Conservation (phyloP, 1,284 basidiomycete species). For the Volvariella surrecta region DNA sequence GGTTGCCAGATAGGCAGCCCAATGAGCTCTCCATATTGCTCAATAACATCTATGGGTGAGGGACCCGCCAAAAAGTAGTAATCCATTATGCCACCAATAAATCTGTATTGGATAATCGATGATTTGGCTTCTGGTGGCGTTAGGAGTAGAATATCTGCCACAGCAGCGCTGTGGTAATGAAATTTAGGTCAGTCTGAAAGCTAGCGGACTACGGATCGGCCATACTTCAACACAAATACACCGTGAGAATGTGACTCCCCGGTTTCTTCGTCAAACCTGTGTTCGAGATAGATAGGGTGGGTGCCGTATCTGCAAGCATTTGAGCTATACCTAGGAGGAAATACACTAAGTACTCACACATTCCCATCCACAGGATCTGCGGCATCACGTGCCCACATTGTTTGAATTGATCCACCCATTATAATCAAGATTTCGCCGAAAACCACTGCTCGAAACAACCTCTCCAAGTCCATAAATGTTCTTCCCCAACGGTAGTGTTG, state of each 20-base stretch:
- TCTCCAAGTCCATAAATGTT: conserved; percentile 80
- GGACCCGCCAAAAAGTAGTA: conserved; percentile 70
- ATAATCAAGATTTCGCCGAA: conserved; percentile 50
- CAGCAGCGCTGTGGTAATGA: conserved; percentile 35
- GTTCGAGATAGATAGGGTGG: conserved; percentile 63
- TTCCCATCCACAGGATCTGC: conserved; percentile 55
- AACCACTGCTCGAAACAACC: conserved; percentile 57
- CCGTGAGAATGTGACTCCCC: conserved; percentile 53
- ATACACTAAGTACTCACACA: conserved; percentile 30
- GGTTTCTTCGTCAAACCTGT: conserved; percentile 43
- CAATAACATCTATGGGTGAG: conserved; percentile 49
- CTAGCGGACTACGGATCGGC: too few species aligned
- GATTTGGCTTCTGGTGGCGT: conserved; percentile 40
- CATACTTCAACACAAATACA: conserved; percentile 57
- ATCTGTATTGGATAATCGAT: conserved; percentile 56
- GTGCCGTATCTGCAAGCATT: conserved; percentile 49
- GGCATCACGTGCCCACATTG: conserved; percentile 61
- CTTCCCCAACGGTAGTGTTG: conserved; percentile 51
- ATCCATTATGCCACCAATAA: conserved; percentile 58
- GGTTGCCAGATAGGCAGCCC: conserved; percentile 64
- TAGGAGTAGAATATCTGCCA: conserved; percentile 55
- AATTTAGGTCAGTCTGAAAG: conserved; percentile 1
- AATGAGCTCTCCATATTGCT: conserved; percentile 55
- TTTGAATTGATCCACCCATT: conserved; percentile 58
- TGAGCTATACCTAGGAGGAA: conserved; percentile 1